phyloP scores from a whole-genome alignment of 495 filamentous ascomycete species.

The Aspergillus conjunctus region DNA sequence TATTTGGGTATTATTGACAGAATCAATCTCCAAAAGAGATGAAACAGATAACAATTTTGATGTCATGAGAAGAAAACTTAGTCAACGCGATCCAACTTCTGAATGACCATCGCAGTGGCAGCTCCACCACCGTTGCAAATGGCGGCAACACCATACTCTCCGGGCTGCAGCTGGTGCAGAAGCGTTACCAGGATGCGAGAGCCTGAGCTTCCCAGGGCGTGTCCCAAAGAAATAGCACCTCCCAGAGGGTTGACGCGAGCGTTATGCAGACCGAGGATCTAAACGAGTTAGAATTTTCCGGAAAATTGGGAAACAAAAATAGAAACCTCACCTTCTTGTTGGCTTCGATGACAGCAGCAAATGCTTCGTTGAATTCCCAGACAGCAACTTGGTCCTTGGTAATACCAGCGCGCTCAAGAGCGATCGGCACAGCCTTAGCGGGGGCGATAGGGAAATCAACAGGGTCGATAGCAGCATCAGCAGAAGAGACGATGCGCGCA shows the following conservation, averaged over 20 bases:
- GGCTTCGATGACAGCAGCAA: constrained; percentile 93
- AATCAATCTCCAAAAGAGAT: background rate
- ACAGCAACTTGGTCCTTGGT: constrained; percentile 84
- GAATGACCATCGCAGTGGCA: constrained; percentile 88
- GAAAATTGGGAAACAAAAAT: background rate
- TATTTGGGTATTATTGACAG: background rate
- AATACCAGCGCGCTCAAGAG: constrained; percentile 85
- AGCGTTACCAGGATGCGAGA: constrained; percentile 89
- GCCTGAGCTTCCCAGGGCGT: constrained; percentile 91
- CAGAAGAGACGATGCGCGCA: constrained; percentile 79
- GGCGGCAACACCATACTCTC: constrained; percentile 91
- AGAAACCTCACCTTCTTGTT: constrained; percentile 72
- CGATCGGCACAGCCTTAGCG: constrained; percentile 87
- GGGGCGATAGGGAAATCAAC: constrained; percentile 96
- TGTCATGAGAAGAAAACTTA: constrained; percentile 18
- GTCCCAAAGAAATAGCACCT: constrained; percentile 91
- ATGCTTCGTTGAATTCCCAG: constrained; percentile 99
- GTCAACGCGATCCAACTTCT: constrained; percentile 72
- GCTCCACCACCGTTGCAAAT: constrained; percentile 98
- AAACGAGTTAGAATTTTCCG: constrained; percentile 22
- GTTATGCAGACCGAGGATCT: constrained; percentile 77
- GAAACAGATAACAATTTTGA: background rate
- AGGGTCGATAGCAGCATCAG: constrained; percentile 90
- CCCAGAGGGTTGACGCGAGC: constrained; percentile 85
- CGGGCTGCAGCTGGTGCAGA: constrained; percentile 84